Percentiles rank a stretch among this genome's conserved stretches.
Evolutionary conservation across 2,329 filamentous ascomycete species (phyloP).

Genomic region (Davidsoniella neocaledoniae): DNA sequence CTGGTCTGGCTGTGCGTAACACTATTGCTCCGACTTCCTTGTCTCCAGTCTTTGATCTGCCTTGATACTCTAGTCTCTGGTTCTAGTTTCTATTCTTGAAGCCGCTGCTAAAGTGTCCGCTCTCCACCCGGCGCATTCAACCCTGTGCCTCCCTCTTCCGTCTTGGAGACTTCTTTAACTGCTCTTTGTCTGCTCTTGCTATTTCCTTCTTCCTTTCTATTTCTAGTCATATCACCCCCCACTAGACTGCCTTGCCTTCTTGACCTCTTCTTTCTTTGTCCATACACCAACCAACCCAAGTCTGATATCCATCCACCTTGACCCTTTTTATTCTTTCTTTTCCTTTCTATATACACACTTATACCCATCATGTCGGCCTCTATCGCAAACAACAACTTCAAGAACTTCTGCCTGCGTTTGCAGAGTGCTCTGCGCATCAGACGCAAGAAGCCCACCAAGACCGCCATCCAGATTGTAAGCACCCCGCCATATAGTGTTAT

Average conservation of each 20-base stretch:
- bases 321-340: not conserved
- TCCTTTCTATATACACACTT: not conserved
- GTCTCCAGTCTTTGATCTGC: too few relatives aligned
- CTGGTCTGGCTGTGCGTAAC: too few relatives aligned
- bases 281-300: too few relatives aligned
- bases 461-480: slow-evolving; percentile 29
- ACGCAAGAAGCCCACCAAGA: slow-evolving; percentile 25
- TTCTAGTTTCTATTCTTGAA: too few relatives aligned
- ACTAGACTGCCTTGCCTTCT: not conserved
- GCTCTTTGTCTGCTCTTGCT: too few relatives aligned
- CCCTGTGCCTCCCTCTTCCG: too few relatives aligned
- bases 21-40: too few relatives aligned
- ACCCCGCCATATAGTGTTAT: not conserved
- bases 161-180: too few relatives aligned
- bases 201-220: not conserved
- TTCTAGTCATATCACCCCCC: not conserved
- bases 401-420: slow-evolving; percentile 27
- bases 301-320: too few relatives aligned
- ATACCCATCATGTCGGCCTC: slow-evolving; percentile 8
- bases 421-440: slow-evolving; percentile 26
- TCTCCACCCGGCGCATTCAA: too few relatives aligned
- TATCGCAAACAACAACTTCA: slow-evolving; percentile 22
- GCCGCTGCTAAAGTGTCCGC: too few relatives aligned
- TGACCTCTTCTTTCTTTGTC: not conserved
- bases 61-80: too few relatives aligned